phyloP scores from a whole-genome alignment of 2,329 filamentous ascomycete species.

The Mycogone perniciosa region DNA sequence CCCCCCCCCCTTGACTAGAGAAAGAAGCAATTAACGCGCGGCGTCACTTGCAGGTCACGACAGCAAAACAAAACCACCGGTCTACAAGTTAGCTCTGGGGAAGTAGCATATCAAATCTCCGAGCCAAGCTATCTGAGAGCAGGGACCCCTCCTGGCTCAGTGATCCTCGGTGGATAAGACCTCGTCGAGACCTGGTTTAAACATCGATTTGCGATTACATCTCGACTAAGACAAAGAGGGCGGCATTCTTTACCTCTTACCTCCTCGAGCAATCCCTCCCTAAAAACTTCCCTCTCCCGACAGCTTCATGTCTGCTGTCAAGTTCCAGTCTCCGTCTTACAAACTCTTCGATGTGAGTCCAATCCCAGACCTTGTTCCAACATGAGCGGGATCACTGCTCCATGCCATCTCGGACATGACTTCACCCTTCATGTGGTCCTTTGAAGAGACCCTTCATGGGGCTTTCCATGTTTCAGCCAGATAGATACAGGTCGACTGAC shows the following conservation, averaged over 20 bases:
- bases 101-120: conserved; percentile 34
- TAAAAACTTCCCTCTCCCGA: conserved; percentile 27
- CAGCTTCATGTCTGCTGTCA: conserved; percentile 52
- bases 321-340: conserved; percentile 50
- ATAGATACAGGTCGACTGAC: conserved; percentile 20
- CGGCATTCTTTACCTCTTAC: conserved; percentile 28
- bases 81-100: conserved; percentile 25
- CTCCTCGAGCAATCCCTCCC: conserved; percentile 29
- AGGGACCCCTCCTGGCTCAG: conserved; percentile 25
- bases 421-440: not conserved
- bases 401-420: not conserved
- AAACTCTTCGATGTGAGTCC: conserved; percentile 55
- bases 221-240: conserved; percentile 32
- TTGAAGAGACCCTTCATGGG: not conserved
- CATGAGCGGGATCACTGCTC: not conserved
- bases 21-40: conserved; percentile 28
- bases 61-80: conserved; percentile 27
- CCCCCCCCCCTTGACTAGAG: conserved; percentile 20
- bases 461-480: conserved; percentile 15
- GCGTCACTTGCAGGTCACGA: conserved; percentile 26
- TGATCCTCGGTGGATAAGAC: conserved; percentile 30
- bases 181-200: conserved; percentile 33
- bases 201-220: conserved; percentile 24
- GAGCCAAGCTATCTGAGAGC: conserved; percentile 24
- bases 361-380: conserved; percentile 28